These are phyloP conservation scores for Peniophora sp. DNA, from an alignment of 1,284 basidiomycete species.

Conservation along the genomic window DNA sequence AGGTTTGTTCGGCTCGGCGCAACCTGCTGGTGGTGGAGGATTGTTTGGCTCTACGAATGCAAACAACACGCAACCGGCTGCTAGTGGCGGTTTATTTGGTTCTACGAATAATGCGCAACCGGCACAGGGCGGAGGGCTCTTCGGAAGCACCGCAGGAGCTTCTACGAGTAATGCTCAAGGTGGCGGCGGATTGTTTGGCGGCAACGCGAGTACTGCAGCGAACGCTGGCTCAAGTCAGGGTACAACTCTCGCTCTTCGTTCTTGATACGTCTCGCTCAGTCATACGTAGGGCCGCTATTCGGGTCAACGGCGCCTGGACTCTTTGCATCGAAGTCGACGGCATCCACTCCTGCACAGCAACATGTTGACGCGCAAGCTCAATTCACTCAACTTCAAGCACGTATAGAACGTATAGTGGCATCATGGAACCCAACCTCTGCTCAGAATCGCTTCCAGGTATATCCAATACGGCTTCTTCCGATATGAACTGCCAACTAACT, in stretches of 20 bases:
- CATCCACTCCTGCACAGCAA: slow-evolving; percentile 30
- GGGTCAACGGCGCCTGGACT: slow-evolving; percentile 24
- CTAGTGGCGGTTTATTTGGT: slow-evolving; percentile 18
- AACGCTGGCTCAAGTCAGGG: slow-evolving; percentile 8
- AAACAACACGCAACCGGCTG: slow-evolving; percentile 9
- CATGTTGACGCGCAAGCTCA: slow-evolving; percentile 55
- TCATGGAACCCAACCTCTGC: slow-evolving; percentile 70
- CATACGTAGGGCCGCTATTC: slow-evolving; percentile 27
- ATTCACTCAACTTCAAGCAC: slow-evolving; percentile 46
- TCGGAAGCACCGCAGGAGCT: slow-evolving; percentile 9
- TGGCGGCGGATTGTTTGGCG: slow-evolving; percentile 19
- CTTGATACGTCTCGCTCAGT: slow-evolving; percentile 16
- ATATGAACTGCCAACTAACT: slow-evolving; percentile 4
- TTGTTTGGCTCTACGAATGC: slow-evolving; percentile 24
- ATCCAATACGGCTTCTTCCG: slow-evolving; percentile 12
- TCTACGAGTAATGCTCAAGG: slow-evolving; percentile 1
- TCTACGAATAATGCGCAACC: slow-evolving; percentile 16
- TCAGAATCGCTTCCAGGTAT: slow-evolving; percentile 77
- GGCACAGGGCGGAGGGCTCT: slow-evolving; percentile 17
- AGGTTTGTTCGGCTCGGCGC: slow-evolving; percentile 20
- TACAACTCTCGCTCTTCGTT: slow-evolving; percentile 16
- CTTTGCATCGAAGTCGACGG: slow-evolving; percentile 18
- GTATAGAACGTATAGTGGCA: slow-evolving; percentile 59
- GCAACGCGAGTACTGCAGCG: slow-evolving; percentile 15
- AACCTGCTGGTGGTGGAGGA: slow-evolving; percentile 15